Evolutionary conservation across 805 yeast genomes (phyloP), one percentile per base, ranked within the genome.

Genomic region (Kazachstania viticola): DNA sequence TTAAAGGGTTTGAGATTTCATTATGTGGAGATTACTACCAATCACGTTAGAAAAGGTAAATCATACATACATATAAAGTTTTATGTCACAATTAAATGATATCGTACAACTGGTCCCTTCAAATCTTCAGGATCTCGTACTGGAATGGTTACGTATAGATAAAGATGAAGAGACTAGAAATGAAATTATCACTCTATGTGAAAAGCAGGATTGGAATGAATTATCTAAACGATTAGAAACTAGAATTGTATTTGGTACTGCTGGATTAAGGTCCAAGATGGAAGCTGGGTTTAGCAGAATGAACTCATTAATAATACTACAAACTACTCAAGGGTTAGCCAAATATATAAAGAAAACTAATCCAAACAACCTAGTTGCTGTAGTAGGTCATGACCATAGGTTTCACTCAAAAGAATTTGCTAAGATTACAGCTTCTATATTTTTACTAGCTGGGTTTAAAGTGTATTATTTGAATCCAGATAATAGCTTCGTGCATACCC

Each of bases 361-460:
- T 3, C 47, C 49, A 5, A 42, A 53, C 15, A 53, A 60, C 16
- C 24, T 40, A 7, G 35, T 39, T 30, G 69, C 50, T 3, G 95
- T 85, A 0, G 61, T 88, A 25, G 97, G 97, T 1, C 85, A 85
- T 58, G 98, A 88, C 51, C 97, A 91, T 54, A 65, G 98, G 23
- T 76, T 70, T 56, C 70, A 84, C 46, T 88, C 97, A 0, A 63
- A 62, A 36, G 61, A 75, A 35, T 88, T 80, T 62, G 96, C 96
- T 2, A 70, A 72, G 33, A 64, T 85, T 13, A 69, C 94, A 0
- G 85, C 85, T 1, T 65, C 78, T 28, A 84, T 75, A 2, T 91
- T 93, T 33, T 46, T 82, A 8, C 42, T 64, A 12, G 60, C 65
- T 12, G 94, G 94, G 0, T 73, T 81, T 44, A 69, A 61, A 31